phyloP scores from a whole-genome alignment of 805 yeast species.

The Candida tallmaniae region DNA sequence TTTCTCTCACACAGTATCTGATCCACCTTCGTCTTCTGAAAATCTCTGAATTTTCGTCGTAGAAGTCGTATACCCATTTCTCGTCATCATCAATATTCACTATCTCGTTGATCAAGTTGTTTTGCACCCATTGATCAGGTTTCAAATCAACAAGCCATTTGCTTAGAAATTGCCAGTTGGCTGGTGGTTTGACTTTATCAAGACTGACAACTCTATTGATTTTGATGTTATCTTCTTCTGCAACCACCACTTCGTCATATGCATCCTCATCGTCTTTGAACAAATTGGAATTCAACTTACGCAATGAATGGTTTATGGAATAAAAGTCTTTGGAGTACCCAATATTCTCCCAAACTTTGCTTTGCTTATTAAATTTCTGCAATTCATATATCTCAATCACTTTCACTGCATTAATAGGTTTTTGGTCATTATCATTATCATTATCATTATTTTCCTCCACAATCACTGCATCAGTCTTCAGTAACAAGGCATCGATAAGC shows the following conservation, averaged over 20 bases:
- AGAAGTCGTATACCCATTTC: constrained; percentile 80
- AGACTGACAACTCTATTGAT: constrained; percentile 7
- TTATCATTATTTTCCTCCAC: constrained; percentile 11
- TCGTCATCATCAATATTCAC: constrained; percentile 66
- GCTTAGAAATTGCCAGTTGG: constrained; percentile 49
- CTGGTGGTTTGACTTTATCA: constrained; percentile 50
- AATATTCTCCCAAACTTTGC: constrained; percentile 59
- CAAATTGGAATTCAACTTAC: constrained; percentile 13
- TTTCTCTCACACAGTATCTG: constrained; percentile 20
- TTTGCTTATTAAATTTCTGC: constrained; percentile 45
- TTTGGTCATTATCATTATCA: too few relatives aligned
- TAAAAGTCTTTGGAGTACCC: constrained; percentile 56
- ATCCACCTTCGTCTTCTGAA: constrained; percentile 68
- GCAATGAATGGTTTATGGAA: constrained; percentile 38
- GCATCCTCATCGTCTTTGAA: constrained; percentile 12
- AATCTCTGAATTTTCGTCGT: constrained; percentile 28
- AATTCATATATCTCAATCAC: constrained; percentile 67
- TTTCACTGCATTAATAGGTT: constrained; percentile 17
- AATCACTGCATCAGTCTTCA: background rate
- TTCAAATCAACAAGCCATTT: constrained; percentile 67
- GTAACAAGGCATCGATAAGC: constrained; percentile 14
- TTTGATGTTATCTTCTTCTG: constrained; percentile 13
- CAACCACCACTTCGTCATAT: constrained; percentile 14
- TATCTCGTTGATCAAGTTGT: constrained; percentile 44
- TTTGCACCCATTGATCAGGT: constrained; percentile 60